phyloP scores from a whole-genome alignment of 1,284 basidiomycete genomes.

The Sporisorium graminicola region DNA sequence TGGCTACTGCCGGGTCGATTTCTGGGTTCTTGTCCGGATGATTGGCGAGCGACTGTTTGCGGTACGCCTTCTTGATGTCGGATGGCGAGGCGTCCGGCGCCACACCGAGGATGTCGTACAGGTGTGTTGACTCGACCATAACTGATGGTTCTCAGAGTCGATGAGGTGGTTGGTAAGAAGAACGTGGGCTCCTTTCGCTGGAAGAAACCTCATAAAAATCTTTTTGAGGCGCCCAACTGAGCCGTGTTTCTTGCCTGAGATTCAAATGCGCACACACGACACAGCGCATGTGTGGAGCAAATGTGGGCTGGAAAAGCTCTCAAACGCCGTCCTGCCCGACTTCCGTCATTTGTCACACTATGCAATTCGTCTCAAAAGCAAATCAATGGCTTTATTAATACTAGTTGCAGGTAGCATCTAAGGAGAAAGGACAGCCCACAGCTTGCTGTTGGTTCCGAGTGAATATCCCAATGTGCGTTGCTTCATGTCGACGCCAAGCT shows the following conservation, averaged over 20 bases:
- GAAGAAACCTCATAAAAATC: conserved; percentile 10
- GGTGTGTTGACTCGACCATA: conserved; percentile 55
- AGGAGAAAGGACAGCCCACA: conserved; percentile 43
- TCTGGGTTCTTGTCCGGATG: conserved; percentile 68
- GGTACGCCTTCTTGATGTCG: conserved; percentile 84
- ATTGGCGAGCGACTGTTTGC: conserved; percentile 62
- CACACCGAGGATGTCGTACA: conserved; percentile 75
- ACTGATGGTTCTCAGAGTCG: neutral
- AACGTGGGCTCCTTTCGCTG: neutral
- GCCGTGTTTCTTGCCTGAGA: neutral
- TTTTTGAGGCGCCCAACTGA: conserved; percentile 8
- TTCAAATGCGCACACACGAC: conserved; percentile 1
- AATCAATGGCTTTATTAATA: too few species aligned
- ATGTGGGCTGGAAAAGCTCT: neutral
- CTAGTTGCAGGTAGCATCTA: too few species aligned
- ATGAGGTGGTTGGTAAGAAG: conserved; percentile 1
- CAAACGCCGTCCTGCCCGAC: conserved; percentile 5
- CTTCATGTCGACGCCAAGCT: conserved; percentile 78
- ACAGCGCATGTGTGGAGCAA: conserved; percentile 8
- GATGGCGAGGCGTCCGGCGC: conserved; percentile 79
- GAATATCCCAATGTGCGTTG: conserved; percentile 84
- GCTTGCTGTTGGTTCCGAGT: conserved; percentile 70
- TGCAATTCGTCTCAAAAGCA: too few species aligned
- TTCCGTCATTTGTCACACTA: too few species aligned
- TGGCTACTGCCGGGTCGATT: conserved; percentile 56